A percentile compares a stretch with the other conserved stretches of the same genome.
Evolutionary conservation across 306 rosid genomes (phyloP).

Genomic region (Carpinus viminea): DNA sequence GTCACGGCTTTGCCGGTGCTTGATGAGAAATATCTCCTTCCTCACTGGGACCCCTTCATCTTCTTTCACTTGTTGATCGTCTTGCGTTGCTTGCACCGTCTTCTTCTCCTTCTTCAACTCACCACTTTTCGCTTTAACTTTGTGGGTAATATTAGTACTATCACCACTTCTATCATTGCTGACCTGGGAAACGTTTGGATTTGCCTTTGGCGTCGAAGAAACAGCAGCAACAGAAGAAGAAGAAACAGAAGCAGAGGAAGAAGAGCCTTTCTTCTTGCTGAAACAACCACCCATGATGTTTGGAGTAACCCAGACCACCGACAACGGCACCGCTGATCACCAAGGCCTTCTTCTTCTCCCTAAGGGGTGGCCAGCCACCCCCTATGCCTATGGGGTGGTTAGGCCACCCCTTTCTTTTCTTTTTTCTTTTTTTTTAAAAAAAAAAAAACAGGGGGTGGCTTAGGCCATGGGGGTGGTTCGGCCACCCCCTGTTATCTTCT

Average conservation of each 20-base stretch:
- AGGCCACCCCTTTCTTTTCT: too few species aligned
- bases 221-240: constrained; percentile 22
- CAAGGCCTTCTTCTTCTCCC: too few species aligned
- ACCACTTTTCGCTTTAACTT: constrained; percentile 21
- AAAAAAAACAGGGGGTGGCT: too few species aligned
- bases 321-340: too few species aligned
- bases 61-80: constrained; percentile 15
- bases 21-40: constrained; percentile 76
- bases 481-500: too few species aligned
- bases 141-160: constrained; percentile 15
- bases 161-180: not conserved
- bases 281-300: constrained; percentile 80
- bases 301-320: constrained; percentile 18
- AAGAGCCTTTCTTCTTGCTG: constrained; percentile 67
- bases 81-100: constrained; percentile 13
- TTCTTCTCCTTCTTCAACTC: constrained; percentile 28
- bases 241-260: constrained; percentile 10
- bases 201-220: constrained; percentile 35
- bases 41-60: constrained; percentile 37
- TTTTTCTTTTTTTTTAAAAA: too few species aligned
- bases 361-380: too few species aligned
- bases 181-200: constrained; percentile 14
- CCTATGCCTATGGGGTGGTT: too few species aligned
- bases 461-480: too few species aligned
- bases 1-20: constrained; percentile 86